phyloP scores from a whole-genome alignment of 1,139 yeast species.

The Zygoascus meyerae region DNA sequence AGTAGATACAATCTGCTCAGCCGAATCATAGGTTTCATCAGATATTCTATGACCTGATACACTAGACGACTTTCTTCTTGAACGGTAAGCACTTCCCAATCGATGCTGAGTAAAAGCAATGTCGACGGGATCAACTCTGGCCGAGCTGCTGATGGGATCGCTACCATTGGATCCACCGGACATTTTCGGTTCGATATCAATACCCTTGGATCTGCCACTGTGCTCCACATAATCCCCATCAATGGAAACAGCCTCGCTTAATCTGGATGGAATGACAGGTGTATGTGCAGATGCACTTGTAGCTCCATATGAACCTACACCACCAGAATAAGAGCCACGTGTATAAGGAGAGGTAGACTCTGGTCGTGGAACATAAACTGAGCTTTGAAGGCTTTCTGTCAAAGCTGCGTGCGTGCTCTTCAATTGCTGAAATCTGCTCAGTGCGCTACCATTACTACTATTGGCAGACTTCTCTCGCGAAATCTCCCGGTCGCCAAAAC shows the following conservation, averaged over 20 bases:
- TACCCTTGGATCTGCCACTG: neutral
- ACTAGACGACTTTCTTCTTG: conserved; percentile 8
- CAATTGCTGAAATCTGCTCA: conserved; percentile 45
- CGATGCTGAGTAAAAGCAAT: conserved; percentile 4
- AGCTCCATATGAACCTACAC: conserved; percentile 8
- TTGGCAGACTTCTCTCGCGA: conserved; percentile 4
- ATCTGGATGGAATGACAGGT: conserved; percentile 33
- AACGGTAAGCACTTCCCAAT: conserved; percentile 10
- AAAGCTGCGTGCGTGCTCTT: conserved; percentile 42
- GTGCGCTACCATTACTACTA: conserved; percentile 24
- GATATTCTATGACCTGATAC: neutral
- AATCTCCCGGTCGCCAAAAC: conserved; percentile 1
- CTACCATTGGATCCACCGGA: conserved; percentile 2
- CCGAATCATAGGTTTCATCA: conserved; percentile 6
- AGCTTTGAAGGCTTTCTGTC: conserved; percentile 33
- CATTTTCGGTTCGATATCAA: neutral
- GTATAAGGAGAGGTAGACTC: conserved; percentile 10
- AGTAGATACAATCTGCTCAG: conserved; percentile 1
- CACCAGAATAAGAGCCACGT: conserved; percentile 9
- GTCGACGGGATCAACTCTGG: conserved; percentile 11
- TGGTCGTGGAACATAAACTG: conserved; percentile 17
- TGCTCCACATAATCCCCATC: conserved; percentile 14
- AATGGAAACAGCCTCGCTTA: conserved; percentile 31
- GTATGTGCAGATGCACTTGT: conserved; percentile 34
- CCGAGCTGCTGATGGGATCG: conserved; percentile 9